Conservation (phyloP, 768 basidiomycete species). For the Gymnopilus dilepis region DNA sequence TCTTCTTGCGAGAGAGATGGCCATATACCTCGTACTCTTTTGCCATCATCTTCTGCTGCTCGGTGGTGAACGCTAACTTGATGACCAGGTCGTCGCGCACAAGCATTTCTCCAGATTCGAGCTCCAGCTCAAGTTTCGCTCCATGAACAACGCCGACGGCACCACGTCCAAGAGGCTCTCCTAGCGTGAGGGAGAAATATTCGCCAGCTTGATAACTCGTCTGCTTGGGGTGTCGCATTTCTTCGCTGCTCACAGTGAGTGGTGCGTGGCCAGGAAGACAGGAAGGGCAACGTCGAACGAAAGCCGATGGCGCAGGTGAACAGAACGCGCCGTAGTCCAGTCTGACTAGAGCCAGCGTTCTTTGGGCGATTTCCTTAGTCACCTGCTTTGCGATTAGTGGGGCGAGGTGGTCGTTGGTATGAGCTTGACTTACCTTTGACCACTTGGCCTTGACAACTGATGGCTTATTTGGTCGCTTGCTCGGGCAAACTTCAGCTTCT, state of each 20-base stretch:
- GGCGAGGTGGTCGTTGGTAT: neutral
- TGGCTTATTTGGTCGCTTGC: neutral
- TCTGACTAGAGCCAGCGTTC: constrained; percentile 3
- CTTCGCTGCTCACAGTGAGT: neutral
- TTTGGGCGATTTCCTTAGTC: neutral
- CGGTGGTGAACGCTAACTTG: constrained; percentile 9
- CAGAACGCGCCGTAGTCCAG: constrained; percentile 9
- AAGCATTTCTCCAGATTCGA: neutral
- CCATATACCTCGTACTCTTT: constrained; percentile 9
- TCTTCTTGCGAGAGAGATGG: constrained; percentile 2
- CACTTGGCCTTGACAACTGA: neutral
- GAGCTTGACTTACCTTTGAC: neutral
- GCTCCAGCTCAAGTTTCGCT: neutral
- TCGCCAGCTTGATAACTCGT: neutral
- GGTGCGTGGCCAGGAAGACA: neutral
- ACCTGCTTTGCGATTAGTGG: neutral
- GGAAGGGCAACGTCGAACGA: constrained; percentile 8
- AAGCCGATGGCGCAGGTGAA: constrained; percentile 10
- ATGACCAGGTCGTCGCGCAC: neutral
- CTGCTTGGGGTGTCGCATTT: neutral
- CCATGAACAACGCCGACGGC: constrained; percentile 17
- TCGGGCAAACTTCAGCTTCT: neutral
- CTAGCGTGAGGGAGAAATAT: neutral
- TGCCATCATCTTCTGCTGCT: constrained; percentile 1
- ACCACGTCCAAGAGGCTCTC: constrained; percentile 13